phyloP scores from a whole-genome alignment of 192 early-diverging fungal species.

The Backusella circina region DNA sequence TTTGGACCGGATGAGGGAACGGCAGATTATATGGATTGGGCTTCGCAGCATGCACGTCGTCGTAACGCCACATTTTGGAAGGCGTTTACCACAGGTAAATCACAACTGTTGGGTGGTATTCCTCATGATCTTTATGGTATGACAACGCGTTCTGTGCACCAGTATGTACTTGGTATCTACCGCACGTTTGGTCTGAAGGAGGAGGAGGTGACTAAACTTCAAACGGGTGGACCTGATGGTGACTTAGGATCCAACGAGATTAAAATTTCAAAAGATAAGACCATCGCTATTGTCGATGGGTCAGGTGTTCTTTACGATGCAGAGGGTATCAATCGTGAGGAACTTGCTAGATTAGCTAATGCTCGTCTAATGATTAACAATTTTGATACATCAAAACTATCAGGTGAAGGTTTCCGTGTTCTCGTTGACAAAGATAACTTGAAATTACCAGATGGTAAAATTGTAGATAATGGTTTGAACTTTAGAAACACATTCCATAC shows the following conservation, averaged over 20 bases:
- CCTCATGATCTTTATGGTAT: conserved; percentile 98
- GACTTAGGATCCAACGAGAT: conserved; percentile 98
- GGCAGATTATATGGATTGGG: conserved; percentile 99
- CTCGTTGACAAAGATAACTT: conserved; percentile 91
- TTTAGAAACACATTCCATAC: conserved; percentile 98
- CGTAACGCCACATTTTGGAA: conserved; percentile 97
- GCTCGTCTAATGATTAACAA: conserved; percentile 84
- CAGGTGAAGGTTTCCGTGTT: conserved; percentile 88
- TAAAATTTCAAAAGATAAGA: conserved; percentile 97
- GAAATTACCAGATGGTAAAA: conserved; percentile 80
- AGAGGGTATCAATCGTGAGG: conserved; percentile 84
- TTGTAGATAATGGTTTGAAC: conserved; percentile 84
- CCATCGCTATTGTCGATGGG: conserved; percentile 92
- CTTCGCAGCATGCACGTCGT: conserved; percentile 87
- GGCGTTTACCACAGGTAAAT: conserved; percentile 99
- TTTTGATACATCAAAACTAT: conserved; percentile 82
- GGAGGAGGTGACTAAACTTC: conserved; percentile 82
- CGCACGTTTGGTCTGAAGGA: conserved; percentile 81
- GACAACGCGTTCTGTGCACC: conserved; percentile 98
- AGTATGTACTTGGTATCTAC: conserved; percentile 96
- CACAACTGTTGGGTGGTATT: conserved; percentile 92
- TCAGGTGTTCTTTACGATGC: conserved; percentile 94
- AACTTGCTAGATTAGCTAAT: conserved; percentile 79
- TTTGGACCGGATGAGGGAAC: conserved; percentile 99
- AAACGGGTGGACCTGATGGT: conserved; percentile 99